Percentiles rank a stretch among this genome's conserved stretches.
phyloP scores from a whole-genome alignment of 2,329 filamentous ascomycete species.

The Sporothrix luriei region DNA sequence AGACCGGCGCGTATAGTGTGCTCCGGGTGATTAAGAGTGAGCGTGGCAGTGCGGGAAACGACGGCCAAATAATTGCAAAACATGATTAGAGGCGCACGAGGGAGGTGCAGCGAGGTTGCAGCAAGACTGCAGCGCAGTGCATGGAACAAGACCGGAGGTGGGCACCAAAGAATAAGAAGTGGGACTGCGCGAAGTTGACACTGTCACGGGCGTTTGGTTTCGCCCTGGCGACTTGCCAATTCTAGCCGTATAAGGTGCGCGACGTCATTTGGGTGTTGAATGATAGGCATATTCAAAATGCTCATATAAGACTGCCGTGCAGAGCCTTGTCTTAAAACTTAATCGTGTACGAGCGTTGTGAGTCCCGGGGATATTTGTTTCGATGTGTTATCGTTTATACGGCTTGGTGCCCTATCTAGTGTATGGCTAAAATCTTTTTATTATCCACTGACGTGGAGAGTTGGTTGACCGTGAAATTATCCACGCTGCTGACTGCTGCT shows the following conservation, averaged over 20 bases:
- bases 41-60: conserved; percentile 23
- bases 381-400: background rate
- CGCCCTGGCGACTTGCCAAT: background rate
- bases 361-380: background rate
- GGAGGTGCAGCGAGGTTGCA: conserved; percentile 20
- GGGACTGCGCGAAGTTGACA: background rate
- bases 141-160: background rate
- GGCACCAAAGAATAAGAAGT: background rate
- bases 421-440: background rate
- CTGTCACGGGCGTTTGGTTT: background rate
- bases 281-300: background rate
- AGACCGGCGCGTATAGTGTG: background rate
- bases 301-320: background rate
- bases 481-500: background rate
- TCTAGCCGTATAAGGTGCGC: background rate
- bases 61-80: background rate
- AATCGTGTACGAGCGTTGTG: background rate
- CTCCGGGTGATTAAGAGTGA: background rate
- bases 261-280: background rate
- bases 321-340: background rate
- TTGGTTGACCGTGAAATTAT: no score
- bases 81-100: background rate
- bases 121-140: background rate
- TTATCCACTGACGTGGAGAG: background rate
- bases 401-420: background rate